Base-by-base conservation (phyloP, 176 grass and related monocot genomes). In the Paspalum notatum region DNA sequence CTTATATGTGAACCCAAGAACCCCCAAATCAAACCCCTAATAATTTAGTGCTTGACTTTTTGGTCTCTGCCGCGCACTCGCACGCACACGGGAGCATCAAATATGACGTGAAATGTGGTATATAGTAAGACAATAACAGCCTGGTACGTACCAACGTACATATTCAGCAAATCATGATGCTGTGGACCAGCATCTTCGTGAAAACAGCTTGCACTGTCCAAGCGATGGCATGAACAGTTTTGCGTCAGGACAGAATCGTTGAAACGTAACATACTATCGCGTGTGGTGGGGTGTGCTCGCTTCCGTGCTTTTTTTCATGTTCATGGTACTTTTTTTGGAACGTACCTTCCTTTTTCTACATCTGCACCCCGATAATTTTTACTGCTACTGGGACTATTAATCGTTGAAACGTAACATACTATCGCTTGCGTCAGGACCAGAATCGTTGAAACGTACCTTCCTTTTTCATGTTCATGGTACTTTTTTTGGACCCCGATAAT, bases 41-140 rank as follows among this genome's bases (percentile, higher is more conserved):
- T 43, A 45, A 68, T 68, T 44, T 11, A 40, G 64, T 21, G 65
- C 20, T 67, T 67, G 65, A 67, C 65, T 44, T 68, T 68, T 22
- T 45, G 41, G 22, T 68, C 12, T 68, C 20, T 12, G 66, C n/a
- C 11, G 42, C 11, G 42, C 42, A 14, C 16, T 66, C 3, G 15
- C 62, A 17, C 64, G 3, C 16, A 37, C 8, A 20, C 17, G 62
- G 41, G 65, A 68, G 13, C 65, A 12, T 22, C 65, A 59, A 45
- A 45, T 45, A 20, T 45, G 65, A 45, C 11, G 37, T 67, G 64
- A 44, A 42, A 21, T 42, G 40, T 40, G 12, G 26, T 8, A 9
- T 25, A 14, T 3, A 4, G 11, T 32, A 1, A 37, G 60, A 20
- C 37, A n/a, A 18, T 20, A 41, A 20, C 15, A 40, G 18, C 8